phyloP scores from a whole-genome alignment of 805 yeast species.

The Barnettozyma californica region DNA sequence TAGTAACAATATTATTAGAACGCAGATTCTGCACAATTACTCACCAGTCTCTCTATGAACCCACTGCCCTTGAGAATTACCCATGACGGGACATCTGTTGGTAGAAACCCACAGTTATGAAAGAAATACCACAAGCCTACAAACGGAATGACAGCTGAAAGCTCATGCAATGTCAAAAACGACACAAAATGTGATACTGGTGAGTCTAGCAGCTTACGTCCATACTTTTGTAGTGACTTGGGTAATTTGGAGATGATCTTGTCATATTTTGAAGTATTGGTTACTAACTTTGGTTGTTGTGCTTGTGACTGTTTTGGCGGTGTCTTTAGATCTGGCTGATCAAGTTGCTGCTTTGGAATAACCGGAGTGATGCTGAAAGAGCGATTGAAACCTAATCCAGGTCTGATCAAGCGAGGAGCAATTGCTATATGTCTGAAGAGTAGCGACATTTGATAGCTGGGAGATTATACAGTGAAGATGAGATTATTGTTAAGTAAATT shows the following conservation, averaged over 20 bases:
- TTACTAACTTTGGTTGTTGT: neutral
- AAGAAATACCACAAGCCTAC: constrained; percentile 62
- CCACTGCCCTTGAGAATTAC: constrained; percentile 54
- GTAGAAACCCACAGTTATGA: constrained; percentile 49
- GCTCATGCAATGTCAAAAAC: constrained; percentile 64
- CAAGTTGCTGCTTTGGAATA: neutral
- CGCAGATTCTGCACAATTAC: constrained; percentile 9
- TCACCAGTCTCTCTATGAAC: constrained; percentile 49
- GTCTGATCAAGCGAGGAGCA: neutral
- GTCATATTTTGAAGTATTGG: constrained; percentile 4
- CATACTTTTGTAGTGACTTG: constrained; percentile 43
- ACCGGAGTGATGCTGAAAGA: neutral
- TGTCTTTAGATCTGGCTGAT: neutral
- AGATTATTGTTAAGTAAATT: no score
- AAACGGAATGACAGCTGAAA: constrained; percentile 70
- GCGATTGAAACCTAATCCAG: neutral
- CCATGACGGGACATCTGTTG: constrained; percentile 54
- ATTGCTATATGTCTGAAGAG: neutral
- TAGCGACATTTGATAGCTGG: neutral
- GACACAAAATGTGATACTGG: constrained; percentile 60
- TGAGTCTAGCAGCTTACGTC: constrained; percentile 43
- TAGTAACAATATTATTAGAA: constrained; percentile 11
- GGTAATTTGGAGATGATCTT: constrained; percentile 39
- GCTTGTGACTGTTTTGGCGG: neutral
- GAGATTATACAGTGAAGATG: no score